phyloP scores from a whole-genome alignment of 148 eudicot genomes.

The Nyssa sinensis region DNA sequence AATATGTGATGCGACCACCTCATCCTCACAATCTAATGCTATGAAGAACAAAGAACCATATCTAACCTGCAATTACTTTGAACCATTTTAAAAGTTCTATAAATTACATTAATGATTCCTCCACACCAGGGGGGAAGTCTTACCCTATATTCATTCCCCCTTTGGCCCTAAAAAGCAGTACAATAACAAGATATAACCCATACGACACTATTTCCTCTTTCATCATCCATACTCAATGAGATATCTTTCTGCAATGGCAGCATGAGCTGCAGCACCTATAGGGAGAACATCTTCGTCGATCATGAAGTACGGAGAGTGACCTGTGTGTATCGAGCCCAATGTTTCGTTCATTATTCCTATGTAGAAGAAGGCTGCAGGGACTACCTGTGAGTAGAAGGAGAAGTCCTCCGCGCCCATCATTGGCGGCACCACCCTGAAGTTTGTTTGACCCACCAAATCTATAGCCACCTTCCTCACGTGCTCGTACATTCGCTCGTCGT shows the following conservation, averaged over 20 bases:
- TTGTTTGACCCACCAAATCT: constrained; percentile 49
- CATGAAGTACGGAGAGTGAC: constrained; percentile 74
- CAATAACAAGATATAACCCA: not conserved
- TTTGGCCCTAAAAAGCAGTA: not conserved
- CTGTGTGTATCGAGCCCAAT: constrained; percentile 49
- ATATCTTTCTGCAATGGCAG: constrained; percentile 76
- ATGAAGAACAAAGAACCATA: no score
- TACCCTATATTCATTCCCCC: not conserved
- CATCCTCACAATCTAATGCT: no score
- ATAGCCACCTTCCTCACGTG: constrained; percentile 50
- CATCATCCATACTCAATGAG: constrained; percentile 38
- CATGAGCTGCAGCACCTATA: constrained; percentile 76
- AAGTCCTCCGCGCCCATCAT: constrained; percentile 91
- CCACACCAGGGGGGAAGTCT: not conserved
- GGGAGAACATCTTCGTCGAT: constrained; percentile 71
- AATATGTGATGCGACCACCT: no score
- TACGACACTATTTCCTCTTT: not conserved
- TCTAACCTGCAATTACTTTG: no score
- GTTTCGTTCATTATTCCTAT: constrained; percentile 69
- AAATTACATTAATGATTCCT: not conserved
- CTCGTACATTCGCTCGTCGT: constrained; percentile 56
- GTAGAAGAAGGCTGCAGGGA: constrained; percentile 68
- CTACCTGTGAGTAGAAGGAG: constrained; percentile 60
- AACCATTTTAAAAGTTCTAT: no score
- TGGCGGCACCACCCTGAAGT: constrained; percentile 42